Base-by-base conservation (phyloP, 441 rosid genomes). In the Arabidopsis lyrata region DNA sequence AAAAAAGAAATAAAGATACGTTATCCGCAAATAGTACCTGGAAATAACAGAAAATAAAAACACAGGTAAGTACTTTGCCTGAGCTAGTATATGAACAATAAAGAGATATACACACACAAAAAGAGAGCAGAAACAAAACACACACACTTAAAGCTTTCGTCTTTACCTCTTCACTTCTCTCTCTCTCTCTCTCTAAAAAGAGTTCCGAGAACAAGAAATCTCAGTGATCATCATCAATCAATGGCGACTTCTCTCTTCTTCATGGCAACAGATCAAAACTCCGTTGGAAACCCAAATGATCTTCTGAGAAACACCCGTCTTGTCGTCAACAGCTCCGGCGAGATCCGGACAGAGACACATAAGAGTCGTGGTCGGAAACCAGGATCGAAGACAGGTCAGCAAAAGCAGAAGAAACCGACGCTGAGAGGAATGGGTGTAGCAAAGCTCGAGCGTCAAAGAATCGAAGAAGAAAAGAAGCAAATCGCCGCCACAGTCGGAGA, bases 391-490 rank as follows among this genome's bases (percentile, higher is more conserved):
- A 36, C 68, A 6, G 77, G 47, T 6, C 59, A 78, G 53, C 67
- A 64, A 41, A 70, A 64, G 24, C 87, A 77, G 59, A 90, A 88
- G 82, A 88, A 87, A 67, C 74, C 18, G 61, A 83, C 77, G 0
- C 84, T 66, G 67, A 84, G 98, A 71, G 98, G 98, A 5, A 86
- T 87, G 91, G 98, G 98, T 3, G 88, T 91, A 38, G 94, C 83
- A 12, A 83, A 84, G 76, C 91, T 93, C 6, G 97, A 93, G 81
- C 76, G 74, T 1, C 61, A 77, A 9, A 80, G 86, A 78, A 24
- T 34, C 6, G 85, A 85, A 32, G 87, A 86, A 72, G 69, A 57
- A 15, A 63, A 73, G 73, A 85, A 75, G 63, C 70, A 52, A 14
- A 59, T 74, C 53, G 64, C 63, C 39, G 80, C 62, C 76, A 29